phyloP scores from a whole-genome alignment of 1,284 basidiomycete species.

The Trichosporon asahii region DNA sequence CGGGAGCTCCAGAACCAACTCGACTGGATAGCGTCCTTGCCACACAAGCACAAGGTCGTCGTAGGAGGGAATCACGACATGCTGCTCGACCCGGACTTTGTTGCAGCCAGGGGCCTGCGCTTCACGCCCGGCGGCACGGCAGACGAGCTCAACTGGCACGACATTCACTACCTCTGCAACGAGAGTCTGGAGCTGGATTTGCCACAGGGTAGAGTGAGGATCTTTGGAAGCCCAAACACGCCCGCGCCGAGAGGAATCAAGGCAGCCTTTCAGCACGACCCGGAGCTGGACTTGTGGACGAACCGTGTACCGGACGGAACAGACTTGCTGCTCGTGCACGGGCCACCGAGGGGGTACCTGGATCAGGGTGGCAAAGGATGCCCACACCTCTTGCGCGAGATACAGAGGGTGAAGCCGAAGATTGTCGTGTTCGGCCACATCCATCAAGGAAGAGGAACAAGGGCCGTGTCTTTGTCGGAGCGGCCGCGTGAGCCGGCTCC shows the following conservation, averaged over 20 bases:
- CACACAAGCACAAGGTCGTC: constrained; percentile 14
- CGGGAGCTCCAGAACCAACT: constrained; percentile 11
- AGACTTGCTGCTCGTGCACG: background rate
- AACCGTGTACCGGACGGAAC: background rate
- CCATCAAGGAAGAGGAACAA: background rate
- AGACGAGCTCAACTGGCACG: constrained; percentile 10
- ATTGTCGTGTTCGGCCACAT: background rate
- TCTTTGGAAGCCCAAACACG: background rate
- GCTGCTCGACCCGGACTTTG: background rate
- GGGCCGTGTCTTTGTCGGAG: background rate
- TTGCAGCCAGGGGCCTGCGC: background rate
- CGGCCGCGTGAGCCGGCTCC: too few species aligned
- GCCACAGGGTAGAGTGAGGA: background rate
- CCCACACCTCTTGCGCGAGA: background rate
- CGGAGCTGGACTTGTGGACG: background rate
- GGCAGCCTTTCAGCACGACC: background rate
- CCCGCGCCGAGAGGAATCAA: background rate
- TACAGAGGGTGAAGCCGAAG: background rate
- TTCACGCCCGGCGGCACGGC: background rate
- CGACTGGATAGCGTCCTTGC: constrained; percentile 5
- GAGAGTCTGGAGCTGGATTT: background rate
- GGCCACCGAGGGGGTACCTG: background rate
- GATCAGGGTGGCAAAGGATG: background rate
- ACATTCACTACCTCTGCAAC: background rate
- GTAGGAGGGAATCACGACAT: constrained; percentile 15